Evolutionary conservation across 1,284 basidiomycete species (phyloP).

Genomic region (Sphagnurus paluster): DNA sequence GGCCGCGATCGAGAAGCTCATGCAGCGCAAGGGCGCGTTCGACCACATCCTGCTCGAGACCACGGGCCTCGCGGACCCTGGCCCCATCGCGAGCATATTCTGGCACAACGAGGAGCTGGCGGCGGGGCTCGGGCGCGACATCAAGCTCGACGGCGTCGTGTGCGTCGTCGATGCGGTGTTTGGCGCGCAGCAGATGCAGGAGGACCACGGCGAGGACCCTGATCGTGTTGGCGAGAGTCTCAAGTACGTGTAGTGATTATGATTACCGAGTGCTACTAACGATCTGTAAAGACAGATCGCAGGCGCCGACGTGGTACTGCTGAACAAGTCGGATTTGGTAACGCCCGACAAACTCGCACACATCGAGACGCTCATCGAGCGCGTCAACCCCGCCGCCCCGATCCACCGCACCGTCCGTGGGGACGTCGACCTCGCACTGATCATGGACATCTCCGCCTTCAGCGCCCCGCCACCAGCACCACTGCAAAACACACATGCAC

Average conservation of each 20-base stretch:
- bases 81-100: constrained; percentile 82
- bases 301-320: constrained; percentile 82
- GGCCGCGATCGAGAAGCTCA: constrained; percentile 88
- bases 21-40: constrained; percentile 79
- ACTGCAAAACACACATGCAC: background rate
- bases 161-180: constrained; percentile 91
- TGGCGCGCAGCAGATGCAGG: constrained; percentile 85
- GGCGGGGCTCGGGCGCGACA: constrained; percentile 65
- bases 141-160: constrained; percentile 85
- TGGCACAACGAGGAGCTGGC: constrained; percentile 93
- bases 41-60: constrained; percentile 94
- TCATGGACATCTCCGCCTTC: constrained; percentile 84
- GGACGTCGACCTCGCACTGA: constrained; percentile 65
- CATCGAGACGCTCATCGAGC: constrained; percentile 62
- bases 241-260: constrained; percentile 45
- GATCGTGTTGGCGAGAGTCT: constrained; percentile 77
- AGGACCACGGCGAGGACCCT: constrained; percentile 64
- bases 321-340: constrained; percentile 87
- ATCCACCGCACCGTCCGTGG: constrained; percentile 71
- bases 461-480: constrained; percentile 25
- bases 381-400: constrained; percentile 76
- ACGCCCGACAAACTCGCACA: constrained; percentile 36
- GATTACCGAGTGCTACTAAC: background rate
- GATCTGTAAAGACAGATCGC: constrained; percentile 75
- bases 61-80: constrained; percentile 92